phyloP scores from a whole-genome alignment of 306 rosid species.

The Quercus dentata region DNA sequence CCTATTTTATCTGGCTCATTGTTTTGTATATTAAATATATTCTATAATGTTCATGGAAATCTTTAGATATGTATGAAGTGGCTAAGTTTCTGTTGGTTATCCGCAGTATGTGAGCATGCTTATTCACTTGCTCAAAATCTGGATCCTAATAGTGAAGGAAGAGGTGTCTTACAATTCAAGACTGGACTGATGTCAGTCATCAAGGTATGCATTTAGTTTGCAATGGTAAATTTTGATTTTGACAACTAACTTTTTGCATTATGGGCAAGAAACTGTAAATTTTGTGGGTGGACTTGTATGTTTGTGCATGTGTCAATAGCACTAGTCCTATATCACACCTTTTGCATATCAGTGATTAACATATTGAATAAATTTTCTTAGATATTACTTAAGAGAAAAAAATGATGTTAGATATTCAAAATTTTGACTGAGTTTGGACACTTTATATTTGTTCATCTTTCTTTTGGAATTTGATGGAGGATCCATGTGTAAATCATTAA shows the following conservation, averaged over 20 bases:
- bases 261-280: background rate
- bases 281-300: background rate
- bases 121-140: slow-evolving; percentile 81
- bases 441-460: background rate
- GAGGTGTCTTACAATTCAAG: slow-evolving; percentile 97
- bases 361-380: background rate
- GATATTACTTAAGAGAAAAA: background rate
- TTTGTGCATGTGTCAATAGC: slow-evolving; percentile 7
- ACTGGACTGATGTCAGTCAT: slow-evolving; percentile 96
- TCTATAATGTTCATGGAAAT: background rate
- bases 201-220: slow-evolving; percentile 50
- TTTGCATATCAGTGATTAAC: slow-evolving; percentile 1
- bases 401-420: too few relatives aligned
- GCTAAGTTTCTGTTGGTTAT: slow-evolving; percentile 17
- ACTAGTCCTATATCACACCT: background rate
- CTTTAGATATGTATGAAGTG: background rate
- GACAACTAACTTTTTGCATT: background rate
- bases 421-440: too few relatives aligned
- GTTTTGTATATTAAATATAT: background rate
- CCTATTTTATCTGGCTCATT: background rate
- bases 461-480: background rate
- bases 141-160: slow-evolving; percentile 97
- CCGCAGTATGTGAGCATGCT: slow-evolving; percentile 95
- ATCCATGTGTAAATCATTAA: background rate
- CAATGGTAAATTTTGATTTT: background rate